Percentiles rank a stretch among this genome's conserved stretches.
phyloP scores from a whole-genome alignment of 2,329 filamentous ascomycete species.

The Ceratocystis lukuohia region DNA sequence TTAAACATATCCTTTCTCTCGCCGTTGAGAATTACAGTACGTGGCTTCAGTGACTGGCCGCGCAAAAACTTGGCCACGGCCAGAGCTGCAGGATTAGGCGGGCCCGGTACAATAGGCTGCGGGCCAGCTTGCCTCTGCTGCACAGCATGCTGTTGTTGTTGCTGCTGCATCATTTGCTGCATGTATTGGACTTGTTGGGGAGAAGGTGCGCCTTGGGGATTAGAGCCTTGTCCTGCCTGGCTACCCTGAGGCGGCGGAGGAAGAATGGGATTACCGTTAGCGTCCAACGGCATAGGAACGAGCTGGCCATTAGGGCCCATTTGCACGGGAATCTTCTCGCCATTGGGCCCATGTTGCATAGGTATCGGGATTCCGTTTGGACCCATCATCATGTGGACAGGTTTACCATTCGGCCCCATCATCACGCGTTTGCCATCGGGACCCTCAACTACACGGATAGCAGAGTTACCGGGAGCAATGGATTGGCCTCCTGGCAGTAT shows the following conservation, averaged over 20 bases:
- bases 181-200: constrained; percentile 11
- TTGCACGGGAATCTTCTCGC: constrained; percentile 5
- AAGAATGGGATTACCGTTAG: too few relatives aligned
- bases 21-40: constrained; percentile 87
- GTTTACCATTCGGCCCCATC: constrained; percentile 5
- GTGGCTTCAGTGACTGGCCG: constrained; percentile 69
- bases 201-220: neutral
- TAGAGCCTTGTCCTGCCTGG: neutral
- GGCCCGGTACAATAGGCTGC: constrained; percentile 60
- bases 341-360: constrained; percentile 3
- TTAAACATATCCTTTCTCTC: constrained; percentile 98
- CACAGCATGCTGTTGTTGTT: constrained; percentile 23
- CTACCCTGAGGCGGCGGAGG: constrained; percentile 10
- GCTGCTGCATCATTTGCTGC: neutral
- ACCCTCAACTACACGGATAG: constrained; percentile 3
- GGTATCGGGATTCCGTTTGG: constrained; percentile 5
- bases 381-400: constrained; percentile 8
- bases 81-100: constrained; percentile 77
- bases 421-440: constrained; percentile 14
- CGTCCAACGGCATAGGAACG: neutral
- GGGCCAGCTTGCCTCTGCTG: constrained; percentile 31
- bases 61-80: constrained; percentile 82
- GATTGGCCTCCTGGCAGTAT: neutral
- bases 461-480: too few relatives aligned
- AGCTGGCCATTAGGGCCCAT: constrained; percentile 10